Percentiles rank a stretch among this genome's conserved stretches.
These are phyloP conservation scores for Cladosporium austrohemisphaericum DNA, from an alignment of 2,329 filamentous ascomycete species.

Conservation along the genomic window DNA sequence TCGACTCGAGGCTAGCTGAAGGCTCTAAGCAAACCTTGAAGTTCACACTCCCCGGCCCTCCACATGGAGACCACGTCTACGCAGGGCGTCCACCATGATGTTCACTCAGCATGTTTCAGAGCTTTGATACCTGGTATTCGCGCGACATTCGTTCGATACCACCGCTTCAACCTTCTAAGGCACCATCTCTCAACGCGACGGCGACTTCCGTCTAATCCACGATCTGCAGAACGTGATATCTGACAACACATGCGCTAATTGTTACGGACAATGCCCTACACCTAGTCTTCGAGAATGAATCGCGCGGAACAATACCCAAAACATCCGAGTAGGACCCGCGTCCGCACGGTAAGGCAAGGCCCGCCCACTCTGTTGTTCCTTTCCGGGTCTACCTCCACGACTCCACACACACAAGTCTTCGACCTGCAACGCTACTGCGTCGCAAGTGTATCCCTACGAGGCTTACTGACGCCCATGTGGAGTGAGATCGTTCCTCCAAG, in stretches of 20 bases:
- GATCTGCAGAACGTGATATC: background rate
- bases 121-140: conserved; percentile 1
- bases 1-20: conserved; percentile 7
- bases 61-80: too few species aligned
- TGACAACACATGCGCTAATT: conserved; percentile 12
- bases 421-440: background rate
- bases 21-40: too few species aligned
- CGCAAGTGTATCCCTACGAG: background rate
- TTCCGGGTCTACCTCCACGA: conserved; percentile 1
- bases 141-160: background rate
- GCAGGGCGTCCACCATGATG: too few species aligned
- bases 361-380: conserved; percentile 14
- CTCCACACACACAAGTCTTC: background rate
- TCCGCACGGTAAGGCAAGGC: background rate
- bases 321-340: background rate
- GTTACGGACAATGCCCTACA: conserved; percentile 2
- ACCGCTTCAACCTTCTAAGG: background rate
- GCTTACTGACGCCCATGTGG: conserved; percentile 22
- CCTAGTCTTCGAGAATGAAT: background rate
- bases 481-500: conserved; percentile 30
- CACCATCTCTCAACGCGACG: conserved; percentile 13
- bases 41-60: background rate
- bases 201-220: background rate
- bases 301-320: background rate
- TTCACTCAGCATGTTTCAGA: conserved; percentile 13